Conservation (phyloP, 192 early-diverging fungal species). For the Backusella tarrabulga region DNA sequence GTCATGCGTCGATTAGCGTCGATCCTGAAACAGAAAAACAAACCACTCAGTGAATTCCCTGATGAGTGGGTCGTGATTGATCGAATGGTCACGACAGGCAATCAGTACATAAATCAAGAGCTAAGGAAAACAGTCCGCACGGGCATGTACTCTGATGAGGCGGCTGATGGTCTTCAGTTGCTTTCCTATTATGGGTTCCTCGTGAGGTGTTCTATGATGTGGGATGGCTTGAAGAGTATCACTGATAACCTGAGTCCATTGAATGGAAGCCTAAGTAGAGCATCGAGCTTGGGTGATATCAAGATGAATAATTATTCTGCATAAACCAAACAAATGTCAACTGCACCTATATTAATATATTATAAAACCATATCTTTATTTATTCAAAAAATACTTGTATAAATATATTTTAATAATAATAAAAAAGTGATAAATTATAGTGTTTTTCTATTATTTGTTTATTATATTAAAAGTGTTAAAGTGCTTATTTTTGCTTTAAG, state of each 20-base stretch:
- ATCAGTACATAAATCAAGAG: not conserved
- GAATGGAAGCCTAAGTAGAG: not conserved
- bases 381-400: not conserved
- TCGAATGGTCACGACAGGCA: slow-evolving; percentile 7
- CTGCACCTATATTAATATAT: not conserved
- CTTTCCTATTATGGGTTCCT: slow-evolving; percentile 16
- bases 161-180: not conserved
- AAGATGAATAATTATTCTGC: not conserved
- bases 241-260: slow-evolving; percentile 13
- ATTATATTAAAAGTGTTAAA: not conserved
- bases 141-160: not conserved
- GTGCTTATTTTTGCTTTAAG: not conserved
- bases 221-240: slow-evolving; percentile 8
- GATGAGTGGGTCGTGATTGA: slow-evolving; percentile 16
- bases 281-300: not conserved
- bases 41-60: not conserved
- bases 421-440: not conserved
- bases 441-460: not conserved
- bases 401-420: not conserved
- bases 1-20: slow-evolving; percentile 4
- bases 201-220: slow-evolving; percentile 13
- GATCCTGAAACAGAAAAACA: not conserved
- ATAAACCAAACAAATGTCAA: not conserved
- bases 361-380: not conserved
- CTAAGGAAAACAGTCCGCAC: not conserved